Base-by-base conservation (phyloP, 176 grass and related monocot species). In the Raddia guianensis region DNA sequence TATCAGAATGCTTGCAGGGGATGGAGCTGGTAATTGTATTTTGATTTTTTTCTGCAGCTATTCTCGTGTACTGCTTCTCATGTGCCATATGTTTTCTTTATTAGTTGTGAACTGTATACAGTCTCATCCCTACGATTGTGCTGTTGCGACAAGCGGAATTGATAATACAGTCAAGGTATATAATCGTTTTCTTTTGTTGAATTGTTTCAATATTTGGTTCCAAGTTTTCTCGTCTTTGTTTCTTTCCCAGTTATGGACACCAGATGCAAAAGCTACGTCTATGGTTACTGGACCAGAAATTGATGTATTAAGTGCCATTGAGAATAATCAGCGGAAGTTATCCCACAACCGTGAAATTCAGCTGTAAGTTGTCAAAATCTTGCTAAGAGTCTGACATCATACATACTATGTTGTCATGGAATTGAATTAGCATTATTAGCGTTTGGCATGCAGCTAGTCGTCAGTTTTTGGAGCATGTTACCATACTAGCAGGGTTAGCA, bases 91-190 rank as follows among this genome's bases (percentile, higher is more conserved):
- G 20, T 86, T 84, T 60, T 86, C 52, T 81, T 20, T 89, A 95
- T 20, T 89, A 95, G 96, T 95, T 87, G 96, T 99, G 66, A 99
- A 99, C 72, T 99, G 96, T 79, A 90, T 99, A 93, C 96, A 99
- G 63, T 85, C 89, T 86, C 96, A 99, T 91, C 96, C 96, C 18
- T 91, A 88, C 48, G 96, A 99, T 74, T 99, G 92, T 71, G 86
- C 84, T 80, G 78, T 99, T 88, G 92, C 92, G 60, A 99, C 96
- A 50, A 99, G 92, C 77, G 96, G 92, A 34, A 99, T 99, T 48
- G 96, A 99, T 83, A 93, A 88, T 68, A 93, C 92, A 46, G 84
- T 99, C 54, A 99, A 99, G 89, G 96, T 99, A 92, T 86, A 14
- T 44, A 33, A 68, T 70, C 49, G 73, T 49, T 73, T 57, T 71